Evolutionary conservation across 2,329 filamentous ascomycete genomes (phyloP).

Genomic region (Lasiodiplodia hormozganensis): DNA sequence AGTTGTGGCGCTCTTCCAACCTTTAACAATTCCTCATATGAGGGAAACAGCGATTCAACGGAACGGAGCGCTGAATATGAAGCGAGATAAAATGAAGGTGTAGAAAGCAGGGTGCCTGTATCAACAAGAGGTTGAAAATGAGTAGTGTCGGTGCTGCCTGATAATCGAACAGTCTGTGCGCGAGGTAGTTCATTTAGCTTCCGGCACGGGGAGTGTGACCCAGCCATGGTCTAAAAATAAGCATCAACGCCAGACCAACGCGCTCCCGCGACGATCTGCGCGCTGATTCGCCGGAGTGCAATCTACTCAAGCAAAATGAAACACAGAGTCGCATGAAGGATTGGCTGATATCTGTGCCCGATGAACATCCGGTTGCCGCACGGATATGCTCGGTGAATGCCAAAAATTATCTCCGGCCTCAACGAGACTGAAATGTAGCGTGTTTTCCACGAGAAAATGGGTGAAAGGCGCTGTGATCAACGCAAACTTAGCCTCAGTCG

Average conservation of each 20-base stretch:
- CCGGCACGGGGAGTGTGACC: not conserved
- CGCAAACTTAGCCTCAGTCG: not conserved
- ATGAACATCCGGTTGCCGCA: not conserved
- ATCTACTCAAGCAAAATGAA: not conserved
- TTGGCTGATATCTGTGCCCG: not conserved
- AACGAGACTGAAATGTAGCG: too few species aligned
- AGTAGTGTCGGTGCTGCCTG: too few species aligned
- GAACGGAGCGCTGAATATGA: too few species aligned
- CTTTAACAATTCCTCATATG: too few species aligned
- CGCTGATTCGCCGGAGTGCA: not conserved
- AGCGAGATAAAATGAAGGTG: too few species aligned
- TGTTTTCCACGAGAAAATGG: too few species aligned
- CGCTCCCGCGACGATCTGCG: not conserved
- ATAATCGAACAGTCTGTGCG: too few species aligned
- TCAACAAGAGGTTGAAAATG: too few species aligned
- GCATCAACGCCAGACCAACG: not conserved
- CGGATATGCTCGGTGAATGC: not conserved
- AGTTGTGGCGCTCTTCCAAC: too few species aligned
- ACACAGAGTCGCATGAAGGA: not conserved
- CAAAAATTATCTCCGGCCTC: not conserved
- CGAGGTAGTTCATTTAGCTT: not conserved
- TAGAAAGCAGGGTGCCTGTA: too few species aligned
- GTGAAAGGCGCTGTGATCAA: not conserved
- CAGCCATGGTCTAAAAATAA: not conserved
- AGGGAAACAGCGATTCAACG: too few species aligned